Base-by-base conservation (phyloP, 768 basidiomycete genomes). In the Tylopilus plumbeoviolaceoides region DNA sequence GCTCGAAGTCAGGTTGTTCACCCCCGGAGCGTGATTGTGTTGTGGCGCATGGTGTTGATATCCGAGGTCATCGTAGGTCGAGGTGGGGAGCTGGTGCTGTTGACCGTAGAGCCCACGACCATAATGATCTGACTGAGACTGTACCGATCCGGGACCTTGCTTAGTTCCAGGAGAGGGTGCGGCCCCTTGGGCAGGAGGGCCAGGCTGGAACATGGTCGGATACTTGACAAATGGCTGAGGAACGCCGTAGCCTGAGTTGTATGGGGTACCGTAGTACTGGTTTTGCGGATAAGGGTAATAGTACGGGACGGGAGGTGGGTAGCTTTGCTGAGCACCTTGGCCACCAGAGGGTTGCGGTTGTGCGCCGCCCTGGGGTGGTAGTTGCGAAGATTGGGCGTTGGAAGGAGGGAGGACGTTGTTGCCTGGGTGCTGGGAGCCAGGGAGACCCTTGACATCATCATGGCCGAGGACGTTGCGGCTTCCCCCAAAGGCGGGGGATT, bases 191-290 rank as follows among this genome's bases (percentile, higher is more conserved):
- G 82, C 82, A 20, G 86, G 84, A 15, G 85, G 84, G 9, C 81
- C 84, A 30, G 82, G 78, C 60, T 84, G 83, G 75, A 86, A 89
- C 71, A 89, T 83, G 28, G 86, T 68, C 2, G 87, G 86, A 63
- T 89, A 90, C 70, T 90, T 87, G 65, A 84, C 82, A 64, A 84
- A 87, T 4, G 82, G 82, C 61, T 86, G 84, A 7, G 87, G 84
- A 11, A 79, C 72, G 41, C 71, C 71, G 52, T 80, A 79, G 14
- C 74, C 75, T 9, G 64, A 86, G 54, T 73, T 78, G 72, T 90
- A 90, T 5, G 88, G 85, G 1, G 79, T 72, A 44, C 86, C 83
- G 57, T 88, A 90, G 69, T 83, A 89, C 60, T 89, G 86, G 59
- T 83, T 85, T 63, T 87, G 86, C 4, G 84, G 82, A 67, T 85